Conservation (phyloP, 2,329 filamentous ascomycete genomes). For the Monosporascus sp. region DNA sequence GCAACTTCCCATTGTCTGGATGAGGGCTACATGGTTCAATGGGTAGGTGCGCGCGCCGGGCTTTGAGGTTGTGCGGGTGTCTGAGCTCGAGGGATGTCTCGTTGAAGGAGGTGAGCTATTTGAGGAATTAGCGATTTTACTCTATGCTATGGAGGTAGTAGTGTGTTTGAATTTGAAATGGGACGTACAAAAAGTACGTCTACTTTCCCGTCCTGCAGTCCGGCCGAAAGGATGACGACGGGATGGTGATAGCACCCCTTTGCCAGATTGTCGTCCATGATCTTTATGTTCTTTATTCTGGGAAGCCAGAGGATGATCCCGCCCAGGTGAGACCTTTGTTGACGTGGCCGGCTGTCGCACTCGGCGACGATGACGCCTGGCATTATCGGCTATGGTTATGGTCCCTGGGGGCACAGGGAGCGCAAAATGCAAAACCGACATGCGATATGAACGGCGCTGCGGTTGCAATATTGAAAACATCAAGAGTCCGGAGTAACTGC, state of each 20-base stretch:
- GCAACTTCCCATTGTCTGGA: constrained; percentile 17
- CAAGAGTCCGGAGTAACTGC: no score
- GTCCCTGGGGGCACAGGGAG: not conserved
- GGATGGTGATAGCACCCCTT: constrained; percentile 17
- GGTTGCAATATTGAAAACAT: no score
- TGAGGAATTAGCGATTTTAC: not conserved
- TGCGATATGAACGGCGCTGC: no score
- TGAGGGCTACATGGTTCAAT: constrained; percentile 14
- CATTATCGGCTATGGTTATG: not conserved
- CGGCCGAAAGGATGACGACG: constrained; percentile 18
- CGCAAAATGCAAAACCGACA: not conserved
- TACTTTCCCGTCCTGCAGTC: constrained; percentile 12
- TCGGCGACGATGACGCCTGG: not conserved
- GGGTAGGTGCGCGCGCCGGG: constrained; percentile 12
- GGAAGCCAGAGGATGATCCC: not conserved
- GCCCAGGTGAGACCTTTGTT: not conserved
- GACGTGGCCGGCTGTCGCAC: not conserved
- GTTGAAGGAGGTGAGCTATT: constrained; percentile 17
- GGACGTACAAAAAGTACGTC: constrained; percentile 15
- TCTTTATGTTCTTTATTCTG: not conserved
- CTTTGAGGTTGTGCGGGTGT: constrained; percentile 2
- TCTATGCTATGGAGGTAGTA: not conserved
- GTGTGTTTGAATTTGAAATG: not conserved
- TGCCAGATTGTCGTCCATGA: constrained; percentile 2
- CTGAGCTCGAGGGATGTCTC: constrained; percentile 8